These are phyloP conservation scores for Xylaria sp. DNA, from an alignment of 2,329 filamentous ascomycete genomes.

Conservation along the genomic window DNA sequence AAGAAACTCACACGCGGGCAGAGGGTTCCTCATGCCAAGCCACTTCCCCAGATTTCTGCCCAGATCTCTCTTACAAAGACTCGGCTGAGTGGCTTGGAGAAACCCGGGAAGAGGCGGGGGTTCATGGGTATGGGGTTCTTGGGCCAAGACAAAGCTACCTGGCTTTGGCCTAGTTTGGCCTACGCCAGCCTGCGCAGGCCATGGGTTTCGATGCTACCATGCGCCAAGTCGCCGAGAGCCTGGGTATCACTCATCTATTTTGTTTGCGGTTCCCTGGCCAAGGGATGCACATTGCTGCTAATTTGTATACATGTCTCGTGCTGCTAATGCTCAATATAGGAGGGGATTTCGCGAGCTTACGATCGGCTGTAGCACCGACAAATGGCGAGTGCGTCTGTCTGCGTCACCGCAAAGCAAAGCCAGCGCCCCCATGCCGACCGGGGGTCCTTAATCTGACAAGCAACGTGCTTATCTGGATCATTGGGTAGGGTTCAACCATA, in stretches of 20 bases:
- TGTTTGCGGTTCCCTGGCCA: slow-evolving; percentile 16
- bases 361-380: slow-evolving; percentile 1
- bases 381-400: background rate
- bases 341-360: background rate
- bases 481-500: slow-evolving; percentile 1
- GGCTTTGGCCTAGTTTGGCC: slow-evolving; percentile 24
- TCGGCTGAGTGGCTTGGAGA: slow-evolving; percentile 24
- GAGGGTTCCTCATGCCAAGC: slow-evolving; percentile 31
- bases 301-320: slow-evolving; percentile 7
- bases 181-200: slow-evolving; percentile 7
- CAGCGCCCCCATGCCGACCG: slow-evolving; percentile 8
- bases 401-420: slow-evolving; percentile 9
- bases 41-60: slow-evolving; percentile 33
- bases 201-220: slow-evolving; percentile 28
- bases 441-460: slow-evolving; percentile 7
- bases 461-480: background rate
- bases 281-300: slow-evolving; percentile 6
- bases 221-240: slow-evolving; percentile 38
- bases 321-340: slow-evolving; percentile 4
- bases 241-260: slow-evolving; percentile 18
- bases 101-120: slow-evolving; percentile 32
- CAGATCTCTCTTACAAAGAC: slow-evolving; percentile 9
- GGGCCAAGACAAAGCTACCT: slow-evolving; percentile 35
- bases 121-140: slow-evolving; percentile 14
- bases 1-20: slow-evolving; percentile 28